phyloP scores from a whole-genome alignment of 2,329 filamentous ascomycete species.

The Fusarium sp. region DNA sequence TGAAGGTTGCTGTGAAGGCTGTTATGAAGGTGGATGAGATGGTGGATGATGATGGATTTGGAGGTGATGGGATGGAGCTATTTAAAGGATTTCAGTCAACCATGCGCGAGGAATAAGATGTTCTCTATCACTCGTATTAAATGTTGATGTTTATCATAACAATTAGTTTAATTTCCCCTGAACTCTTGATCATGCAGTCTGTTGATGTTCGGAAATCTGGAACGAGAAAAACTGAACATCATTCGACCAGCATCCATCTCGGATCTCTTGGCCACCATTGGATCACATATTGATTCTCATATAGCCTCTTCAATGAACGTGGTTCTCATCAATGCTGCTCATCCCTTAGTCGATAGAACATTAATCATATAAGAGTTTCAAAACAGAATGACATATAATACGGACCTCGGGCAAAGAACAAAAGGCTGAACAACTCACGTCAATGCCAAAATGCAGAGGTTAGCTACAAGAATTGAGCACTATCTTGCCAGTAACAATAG shows the following conservation, averaged over 20 bases:
- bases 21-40: background rate
- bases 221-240: background rate
- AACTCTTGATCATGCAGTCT: background rate
- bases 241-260: background rate
- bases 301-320: background rate
- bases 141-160: background rate
- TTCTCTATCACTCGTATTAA: background rate
- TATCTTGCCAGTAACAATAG: accelerated
- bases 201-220: accelerated
- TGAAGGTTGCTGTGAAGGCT: background rate
- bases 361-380: accelerated
- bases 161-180: background rate
- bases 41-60: background rate
- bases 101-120: too few species aligned
- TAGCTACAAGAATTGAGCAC: accelerated
- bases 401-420: accelerated
- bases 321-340: too few species aligned
- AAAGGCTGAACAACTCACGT: too few species aligned
- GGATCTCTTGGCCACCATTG: accelerated
- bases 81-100: background rate
- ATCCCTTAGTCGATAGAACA: background rate
- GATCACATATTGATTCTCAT: background rate
- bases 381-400: background rate
- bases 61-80: background rate
- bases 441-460: too few species aligned